phyloP scores from a whole-genome alignment of 2,329 filamentous ascomycete genomes.

The Trichoderma sp. region DNA sequence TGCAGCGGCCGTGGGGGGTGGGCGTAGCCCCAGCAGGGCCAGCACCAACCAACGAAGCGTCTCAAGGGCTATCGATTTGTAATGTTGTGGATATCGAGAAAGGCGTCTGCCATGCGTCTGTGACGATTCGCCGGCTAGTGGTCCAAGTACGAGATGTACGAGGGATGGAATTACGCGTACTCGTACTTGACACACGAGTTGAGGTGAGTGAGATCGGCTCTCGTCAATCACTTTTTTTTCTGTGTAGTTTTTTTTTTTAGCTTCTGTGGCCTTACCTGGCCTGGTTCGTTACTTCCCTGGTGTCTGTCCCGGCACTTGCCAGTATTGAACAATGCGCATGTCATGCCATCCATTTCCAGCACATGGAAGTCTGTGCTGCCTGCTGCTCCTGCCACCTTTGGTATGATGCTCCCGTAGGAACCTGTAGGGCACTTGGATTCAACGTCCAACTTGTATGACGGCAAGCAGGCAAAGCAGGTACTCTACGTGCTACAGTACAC shows the following conservation, averaged over 20 bases:
- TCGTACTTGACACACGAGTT: background rate
- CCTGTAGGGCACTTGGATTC: background rate
- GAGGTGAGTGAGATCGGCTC: constrained; percentile 12
- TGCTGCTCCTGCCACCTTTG: background rate
- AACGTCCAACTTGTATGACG: background rate
- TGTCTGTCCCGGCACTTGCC: constrained; percentile 9
- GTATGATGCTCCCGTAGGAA: background rate
- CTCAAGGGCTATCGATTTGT: constrained; percentile 14
- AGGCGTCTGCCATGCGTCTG: constrained; percentile 1
- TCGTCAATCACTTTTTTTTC: background rate
- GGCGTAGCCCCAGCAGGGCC: constrained; percentile 9
- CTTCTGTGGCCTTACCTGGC: background rate
- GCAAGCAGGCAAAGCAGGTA: background rate
- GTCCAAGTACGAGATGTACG: background rate
- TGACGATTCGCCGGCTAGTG: background rate
- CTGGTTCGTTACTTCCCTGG: background rate
- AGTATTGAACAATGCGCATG: background rate
- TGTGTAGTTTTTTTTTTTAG: background rate
- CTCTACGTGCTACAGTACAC: background rate
- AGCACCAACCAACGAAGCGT: background rate
- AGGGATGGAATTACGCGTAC: background rate
- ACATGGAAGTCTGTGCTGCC: background rate
- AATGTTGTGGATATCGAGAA: constrained; percentile 12
- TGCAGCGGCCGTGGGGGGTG: constrained; percentile 6
- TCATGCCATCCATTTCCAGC: constrained; percentile 1